phyloP scores from a whole-genome alignment of 495 filamentous ascomycete species.

The Parathielavia appendiculata region DNA sequence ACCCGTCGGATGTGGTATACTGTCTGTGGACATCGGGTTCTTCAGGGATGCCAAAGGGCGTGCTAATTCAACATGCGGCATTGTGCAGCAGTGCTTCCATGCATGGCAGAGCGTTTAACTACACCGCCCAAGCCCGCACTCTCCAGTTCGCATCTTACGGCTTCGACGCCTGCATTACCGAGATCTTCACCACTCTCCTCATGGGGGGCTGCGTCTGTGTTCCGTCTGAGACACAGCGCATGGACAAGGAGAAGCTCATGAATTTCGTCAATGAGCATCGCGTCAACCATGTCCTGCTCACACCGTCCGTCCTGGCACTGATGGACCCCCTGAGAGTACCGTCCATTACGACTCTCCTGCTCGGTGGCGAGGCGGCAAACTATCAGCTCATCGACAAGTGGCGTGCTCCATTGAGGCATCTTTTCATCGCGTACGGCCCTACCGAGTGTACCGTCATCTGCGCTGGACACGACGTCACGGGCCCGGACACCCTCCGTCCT shows the following conservation, averaged over 20 bases:
- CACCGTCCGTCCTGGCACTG: constrained; percentile 2
- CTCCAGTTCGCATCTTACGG: constrained; percentile 11
- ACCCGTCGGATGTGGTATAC: not conserved
- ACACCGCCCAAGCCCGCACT: not conserved
- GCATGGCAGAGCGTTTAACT: not conserved
- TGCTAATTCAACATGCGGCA: constrained; percentile 1
- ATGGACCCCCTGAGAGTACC: not conserved
- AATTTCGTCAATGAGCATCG: not conserved
- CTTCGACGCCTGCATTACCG: constrained; percentile 10
- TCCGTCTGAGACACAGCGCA: constrained; percentile 7
- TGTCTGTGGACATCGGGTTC: constrained; percentile 11
- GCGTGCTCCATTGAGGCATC: not conserved
- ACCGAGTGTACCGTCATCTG: constrained; percentile 11
- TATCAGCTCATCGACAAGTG: constrained; percentile 2
- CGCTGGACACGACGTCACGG: constrained; percentile 1
- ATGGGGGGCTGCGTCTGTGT: constrained; percentile 13
- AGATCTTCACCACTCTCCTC: constrained; percentile 9
- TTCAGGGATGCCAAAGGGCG: constrained; percentile 10
- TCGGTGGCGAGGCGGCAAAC: constrained; percentile 6
- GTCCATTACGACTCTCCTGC: constrained; percentile 1
- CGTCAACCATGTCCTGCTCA: constrained; percentile 5
- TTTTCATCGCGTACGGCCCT: constrained; percentile 10
- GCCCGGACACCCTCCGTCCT: not conserved
- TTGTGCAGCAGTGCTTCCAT: not conserved
- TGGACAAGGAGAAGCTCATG: constrained; percentile 6